Evolutionary conservation across 441 rosid species (phyloP).

Genomic region (Populus hybrid): DNA sequence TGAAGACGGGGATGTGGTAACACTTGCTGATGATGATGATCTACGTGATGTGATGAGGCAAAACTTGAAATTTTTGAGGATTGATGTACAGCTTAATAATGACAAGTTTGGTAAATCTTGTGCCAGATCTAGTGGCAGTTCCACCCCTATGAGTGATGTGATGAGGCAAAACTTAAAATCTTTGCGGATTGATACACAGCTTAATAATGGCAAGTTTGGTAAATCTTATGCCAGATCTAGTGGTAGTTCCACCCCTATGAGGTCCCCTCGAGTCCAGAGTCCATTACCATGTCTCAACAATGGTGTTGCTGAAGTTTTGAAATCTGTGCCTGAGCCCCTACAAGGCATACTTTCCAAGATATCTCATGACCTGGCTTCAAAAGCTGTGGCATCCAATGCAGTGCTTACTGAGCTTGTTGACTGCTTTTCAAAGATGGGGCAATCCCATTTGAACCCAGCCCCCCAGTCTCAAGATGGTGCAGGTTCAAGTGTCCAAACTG

Average conservation of each 20-base stretch:
- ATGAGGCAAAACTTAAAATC: conserved; percentile 63
- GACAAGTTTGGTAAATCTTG: conserved; percentile 27
- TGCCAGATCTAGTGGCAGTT: conserved; percentile 48
- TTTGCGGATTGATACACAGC: conserved; percentile 54
- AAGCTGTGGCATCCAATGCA: conserved; percentile 43
- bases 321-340: conserved; percentile 55
- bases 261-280: conserved; percentile 37
- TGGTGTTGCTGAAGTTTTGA: conserved; percentile 47
- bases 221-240: conserved; percentile 39
- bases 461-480: conserved; percentile 23
- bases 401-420: conserved; percentile 43
- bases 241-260: conserved; percentile 51
- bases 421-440: conserved; percentile 46
- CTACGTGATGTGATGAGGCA: conserved; percentile 66
- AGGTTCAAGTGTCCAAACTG: conserved; percentile 17
- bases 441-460: conserved; percentile 21
- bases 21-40: conserved; percentile 75
- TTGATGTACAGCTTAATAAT: conserved; percentile 41
- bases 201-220: conserved; percentile 27
- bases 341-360: conserved; percentile 48
- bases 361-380: conserved; percentile 49
- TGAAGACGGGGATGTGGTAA: conserved; percentile 86
- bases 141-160: conserved; percentile 61
- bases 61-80: conserved; percentile 61
- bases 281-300: conserved; percentile 33